These are phyloP conservation scores for Xylariaceae sp. DNA, from an alignment of 2,329 filamentous ascomycete species.

Conservation along the genomic window DNA sequence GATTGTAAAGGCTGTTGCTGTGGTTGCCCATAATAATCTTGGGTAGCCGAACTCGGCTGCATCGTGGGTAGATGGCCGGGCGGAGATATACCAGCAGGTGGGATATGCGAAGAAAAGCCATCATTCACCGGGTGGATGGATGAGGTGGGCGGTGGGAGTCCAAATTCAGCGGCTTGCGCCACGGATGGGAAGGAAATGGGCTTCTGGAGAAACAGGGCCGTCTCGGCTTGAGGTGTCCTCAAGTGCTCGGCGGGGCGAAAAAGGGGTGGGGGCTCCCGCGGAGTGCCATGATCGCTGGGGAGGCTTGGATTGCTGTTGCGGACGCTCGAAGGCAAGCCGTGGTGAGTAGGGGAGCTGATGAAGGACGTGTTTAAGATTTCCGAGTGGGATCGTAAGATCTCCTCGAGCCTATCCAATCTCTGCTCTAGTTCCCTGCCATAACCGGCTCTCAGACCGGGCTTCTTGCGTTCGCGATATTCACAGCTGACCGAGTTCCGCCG, in stretches of 20 bases:
- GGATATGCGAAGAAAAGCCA: conserved; percentile 55
- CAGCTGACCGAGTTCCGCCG: conserved; percentile 67
- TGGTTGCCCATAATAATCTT: conserved; percentile 57
- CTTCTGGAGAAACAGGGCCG: conserved; percentile 67
- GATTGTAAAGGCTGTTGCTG: conserved; percentile 61
- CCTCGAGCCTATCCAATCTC: conserved; percentile 72
- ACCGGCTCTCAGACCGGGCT: conserved; percentile 68
- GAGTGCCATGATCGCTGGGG: conserved; percentile 63
- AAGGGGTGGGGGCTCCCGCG: conserved; percentile 54
- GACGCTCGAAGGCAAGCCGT: conserved; percentile 49
- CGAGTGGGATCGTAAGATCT: conserved; percentile 69
- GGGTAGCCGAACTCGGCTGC: conserved; percentile 50
- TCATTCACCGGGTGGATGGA: conserved; percentile 54
- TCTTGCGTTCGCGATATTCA: conserved; percentile 74
- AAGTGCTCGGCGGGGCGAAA: conserved; percentile 58
- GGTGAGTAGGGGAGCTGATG: conserved; percentile 45
- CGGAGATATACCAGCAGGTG: conserved; percentile 49
- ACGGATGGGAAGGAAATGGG: conserved; percentile 56
- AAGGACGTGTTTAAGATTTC: conserved; percentile 69
- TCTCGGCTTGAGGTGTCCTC: conserved; percentile 63
- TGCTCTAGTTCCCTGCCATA: conserved; percentile 78
- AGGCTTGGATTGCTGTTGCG: conserved; percentile 59
- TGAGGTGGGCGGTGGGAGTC: conserved; percentile 54
- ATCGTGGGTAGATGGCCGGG: conserved; percentile 45
- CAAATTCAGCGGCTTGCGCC: conserved; percentile 58